phyloP scores from a whole-genome alignment of 345 rosid genomes.

The Hevea brasiliensis region DNA sequence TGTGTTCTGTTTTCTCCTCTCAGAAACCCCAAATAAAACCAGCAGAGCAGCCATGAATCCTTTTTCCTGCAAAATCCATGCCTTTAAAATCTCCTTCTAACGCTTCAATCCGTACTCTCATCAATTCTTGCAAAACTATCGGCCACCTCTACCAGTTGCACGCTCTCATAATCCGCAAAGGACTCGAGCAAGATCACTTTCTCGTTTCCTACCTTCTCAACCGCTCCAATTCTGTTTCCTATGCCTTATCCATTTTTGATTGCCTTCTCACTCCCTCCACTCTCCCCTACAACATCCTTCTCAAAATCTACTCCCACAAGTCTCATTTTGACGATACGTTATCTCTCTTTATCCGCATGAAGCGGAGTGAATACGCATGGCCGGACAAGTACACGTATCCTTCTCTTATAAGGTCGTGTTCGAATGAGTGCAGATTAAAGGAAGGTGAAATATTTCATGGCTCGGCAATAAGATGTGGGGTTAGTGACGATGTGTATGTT shows the following conservation, averaged over 20 bases:
- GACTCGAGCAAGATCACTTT: slow-evolving; percentile 71
- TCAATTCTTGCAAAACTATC: slow-evolving; percentile 50
- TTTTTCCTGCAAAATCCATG: slow-evolving; percentile 6
- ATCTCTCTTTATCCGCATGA: slow-evolving; percentile 56
- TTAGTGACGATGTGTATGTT: slow-evolving; percentile 45
- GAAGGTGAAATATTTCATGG: slow-evolving; percentile 62
- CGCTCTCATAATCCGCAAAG: slow-evolving; percentile 61
- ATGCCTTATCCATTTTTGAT: slow-evolving; percentile 50
- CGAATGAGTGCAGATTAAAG: slow-evolving; percentile 34
- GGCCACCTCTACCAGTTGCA: slow-evolving; percentile 60
- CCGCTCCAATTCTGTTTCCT: slow-evolving; percentile 38
- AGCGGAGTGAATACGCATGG: slow-evolving; percentile 27
- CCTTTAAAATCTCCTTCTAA: slow-evolving; percentile 12
- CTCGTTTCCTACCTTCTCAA: slow-evolving; percentile 50
- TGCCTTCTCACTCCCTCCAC: slow-evolving; percentile 46
- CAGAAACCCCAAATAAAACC: background rate
- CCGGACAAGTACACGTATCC: slow-evolving; percentile 63
- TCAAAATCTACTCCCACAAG: slow-evolving; percentile 40
- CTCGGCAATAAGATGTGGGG: slow-evolving; percentile 42
- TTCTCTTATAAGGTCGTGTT: slow-evolving; percentile 52
- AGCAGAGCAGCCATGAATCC: slow-evolving; percentile 6
- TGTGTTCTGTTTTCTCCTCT: background rate
- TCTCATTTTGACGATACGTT: slow-evolving; percentile 35
- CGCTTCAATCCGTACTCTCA: slow-evolving; percentile 48
- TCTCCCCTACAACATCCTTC: slow-evolving; percentile 58